Conservation (phyloP, 805 yeast species). For the Starmerella sp. region DNA sequence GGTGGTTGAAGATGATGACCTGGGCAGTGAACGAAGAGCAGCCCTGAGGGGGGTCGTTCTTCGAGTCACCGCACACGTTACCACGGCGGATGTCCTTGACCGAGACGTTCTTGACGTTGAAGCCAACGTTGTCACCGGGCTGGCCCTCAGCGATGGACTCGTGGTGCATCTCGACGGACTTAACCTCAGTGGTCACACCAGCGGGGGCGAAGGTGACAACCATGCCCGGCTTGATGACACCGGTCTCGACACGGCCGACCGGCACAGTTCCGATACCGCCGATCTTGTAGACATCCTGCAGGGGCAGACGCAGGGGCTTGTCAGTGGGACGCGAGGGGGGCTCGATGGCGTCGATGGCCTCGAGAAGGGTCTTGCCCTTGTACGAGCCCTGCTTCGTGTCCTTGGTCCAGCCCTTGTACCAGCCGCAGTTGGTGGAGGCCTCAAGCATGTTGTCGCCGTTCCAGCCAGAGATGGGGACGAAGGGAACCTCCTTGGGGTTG, state of each 20-base stretch:
- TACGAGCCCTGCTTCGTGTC: conserved; percentile 60
- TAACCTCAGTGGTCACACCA: conserved; percentile 81
- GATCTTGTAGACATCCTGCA: conserved; percentile 86
- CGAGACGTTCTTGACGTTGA: conserved; percentile 85
- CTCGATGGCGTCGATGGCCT: conserved; percentile 74
- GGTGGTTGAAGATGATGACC: conserved; percentile 80
- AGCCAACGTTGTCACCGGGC: conserved; percentile 87
- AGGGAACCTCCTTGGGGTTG: conserved; percentile 97
- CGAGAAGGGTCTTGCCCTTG: conserved; percentile 74
- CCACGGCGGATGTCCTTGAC: conserved; percentile 86
- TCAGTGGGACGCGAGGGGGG: conserved; percentile 73
- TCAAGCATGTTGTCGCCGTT: conserved; percentile 91
- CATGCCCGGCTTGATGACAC: conserved; percentile 86
- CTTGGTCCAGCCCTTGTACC: conserved; percentile 81
- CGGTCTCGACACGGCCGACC: conserved; percentile 90
- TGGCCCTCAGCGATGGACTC: conserved; percentile 65
- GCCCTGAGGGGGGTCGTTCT: conserved; percentile 78
- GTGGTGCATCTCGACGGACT: conserved; percentile 84
- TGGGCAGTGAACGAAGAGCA: conserved; percentile 74
- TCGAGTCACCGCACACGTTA: conserved; percentile 85
- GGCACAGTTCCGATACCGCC: conserved; percentile 90
- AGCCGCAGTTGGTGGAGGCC: conserved; percentile 67
- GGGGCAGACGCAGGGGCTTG: conserved; percentile 81
- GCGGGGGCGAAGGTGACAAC: conserved; percentile 83
- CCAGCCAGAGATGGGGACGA: conserved; percentile 89